A percentile compares a stretch with the other conserved stretches of the same genome.
Conservation (phyloP, 768 basidiomycete genomes). For the Lactifluus volemus region DNA sequence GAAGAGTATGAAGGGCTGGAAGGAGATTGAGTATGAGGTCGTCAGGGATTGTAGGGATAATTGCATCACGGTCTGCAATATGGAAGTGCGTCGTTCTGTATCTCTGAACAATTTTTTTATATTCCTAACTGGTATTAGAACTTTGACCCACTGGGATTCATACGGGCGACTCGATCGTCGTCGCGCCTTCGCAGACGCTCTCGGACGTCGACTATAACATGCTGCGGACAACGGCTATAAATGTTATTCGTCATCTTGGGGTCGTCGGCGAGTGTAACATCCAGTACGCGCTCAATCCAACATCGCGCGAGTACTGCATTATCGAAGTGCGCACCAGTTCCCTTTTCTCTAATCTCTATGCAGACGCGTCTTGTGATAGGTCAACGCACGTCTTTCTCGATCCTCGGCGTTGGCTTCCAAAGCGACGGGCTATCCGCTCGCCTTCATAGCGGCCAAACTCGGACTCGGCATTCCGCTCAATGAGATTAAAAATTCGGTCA, state of each 20-base stretch:
- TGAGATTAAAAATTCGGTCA: constrained; percentile 96
- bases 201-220: constrained; percentile 99
- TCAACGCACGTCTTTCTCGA: constrained; percentile 96
- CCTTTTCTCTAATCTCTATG: background rate
- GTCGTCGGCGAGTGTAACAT: constrained; percentile 99
- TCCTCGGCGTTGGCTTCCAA: constrained; percentile 98
- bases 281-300: constrained; percentile 94
- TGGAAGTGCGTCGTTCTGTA: constrained; percentile 66
- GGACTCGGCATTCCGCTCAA: constrained; percentile 96
- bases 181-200: constrained; percentile 95
- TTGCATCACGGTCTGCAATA: constrained; percentile 99
- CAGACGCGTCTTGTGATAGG: constrained; percentile 28
- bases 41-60: constrained; percentile 97
- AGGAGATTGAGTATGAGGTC: constrained; percentile 99
- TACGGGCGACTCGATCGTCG: constrained; percentile 96
- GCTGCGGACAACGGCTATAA: constrained; percentile 96
- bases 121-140: constrained; percentile 45
- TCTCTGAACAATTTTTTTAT: too few relatives aligned
- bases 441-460: constrained; percentile 97
- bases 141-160: constrained; percentile 99
- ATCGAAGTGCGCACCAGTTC: constrained; percentile 61
- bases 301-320: constrained; percentile 94
- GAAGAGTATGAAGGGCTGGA: constrained; percentile 99
- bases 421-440: constrained; percentile 95
- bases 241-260: constrained; percentile 96